Conservation (phyloP, 225 moss, liverwort and hornwort species). For the Physcomitrium patens region DNA sequence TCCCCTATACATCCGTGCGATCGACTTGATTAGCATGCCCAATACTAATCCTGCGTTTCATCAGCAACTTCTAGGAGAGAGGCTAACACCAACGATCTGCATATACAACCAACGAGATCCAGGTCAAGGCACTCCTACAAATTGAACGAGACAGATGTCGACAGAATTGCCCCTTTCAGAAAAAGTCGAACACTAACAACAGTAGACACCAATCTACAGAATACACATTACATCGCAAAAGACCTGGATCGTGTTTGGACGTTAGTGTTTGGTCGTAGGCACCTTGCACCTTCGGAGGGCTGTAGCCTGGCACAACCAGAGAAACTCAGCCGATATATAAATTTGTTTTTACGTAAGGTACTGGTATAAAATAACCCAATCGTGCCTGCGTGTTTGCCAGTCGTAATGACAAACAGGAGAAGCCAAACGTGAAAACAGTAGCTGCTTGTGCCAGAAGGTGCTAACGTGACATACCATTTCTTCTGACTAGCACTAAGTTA, state of each 20-base stretch:
- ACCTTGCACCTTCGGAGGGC: background rate
- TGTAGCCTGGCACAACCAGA: background rate
- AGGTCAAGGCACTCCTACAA: background rate
- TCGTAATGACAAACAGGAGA: background rate
- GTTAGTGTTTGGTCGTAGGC: background rate
- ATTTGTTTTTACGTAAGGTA: background rate
- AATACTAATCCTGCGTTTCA: constrained; percentile 30
- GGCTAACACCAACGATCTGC: constrained; percentile 23
- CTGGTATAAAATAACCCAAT: background rate
- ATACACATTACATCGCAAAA: background rate
- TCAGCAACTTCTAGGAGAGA: constrained; percentile 20
- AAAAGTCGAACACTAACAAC: background rate
- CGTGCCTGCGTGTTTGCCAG: background rate
- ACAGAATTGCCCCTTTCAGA: background rate
- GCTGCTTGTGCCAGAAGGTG: background rate
- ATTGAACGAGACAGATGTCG: background rate
- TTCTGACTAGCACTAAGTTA: background rate
- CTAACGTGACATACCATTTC: background rate
- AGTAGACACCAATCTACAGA: background rate
- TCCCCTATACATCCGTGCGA: background rate
- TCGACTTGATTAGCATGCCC: constrained; percentile 27
- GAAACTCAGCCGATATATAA: background rate
- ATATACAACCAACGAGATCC: constrained; percentile 16
- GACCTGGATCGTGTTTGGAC: background rate
- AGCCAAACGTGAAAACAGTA: background rate